A percentile compares a stretch with the other conserved stretches of the same genome.
Conservation (phyloP, 768 basidiomycete species). For the Suillus americanus region DNA sequence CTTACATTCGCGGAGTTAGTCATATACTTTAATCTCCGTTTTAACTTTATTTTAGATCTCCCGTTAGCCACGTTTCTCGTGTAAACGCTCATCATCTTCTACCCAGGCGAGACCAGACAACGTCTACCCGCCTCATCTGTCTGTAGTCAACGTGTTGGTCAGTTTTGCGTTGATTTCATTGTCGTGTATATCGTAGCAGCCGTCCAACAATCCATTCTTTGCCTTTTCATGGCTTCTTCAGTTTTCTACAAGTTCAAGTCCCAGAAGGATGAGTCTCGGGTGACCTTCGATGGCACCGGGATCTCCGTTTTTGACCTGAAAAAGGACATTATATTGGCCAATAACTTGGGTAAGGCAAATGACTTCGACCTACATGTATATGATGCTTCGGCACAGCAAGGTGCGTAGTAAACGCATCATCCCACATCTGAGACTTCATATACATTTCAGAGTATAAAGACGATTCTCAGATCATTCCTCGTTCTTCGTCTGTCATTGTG, state of each 20-base stretch:
- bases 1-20: conserved; percentile 11
- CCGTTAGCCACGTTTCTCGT: conserved; percentile 12
- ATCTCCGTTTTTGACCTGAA: conserved; percentile 99
- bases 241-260: conserved; percentile 99
- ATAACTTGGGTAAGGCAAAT: conserved; percentile 93
- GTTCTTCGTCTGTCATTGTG: conserved; percentile 92
- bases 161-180: conserved; percentile 14
- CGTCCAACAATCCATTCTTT: conserved; percentile 15
- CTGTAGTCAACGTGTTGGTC: conserved; percentile 23
- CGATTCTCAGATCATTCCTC: conserved; percentile 88
- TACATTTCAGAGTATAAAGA: conserved; percentile 75
- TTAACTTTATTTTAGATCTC: conserved; percentile 6
- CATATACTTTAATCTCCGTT: conserved; percentile 22
- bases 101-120: conserved; percentile 9
- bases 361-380: conserved; percentile 94
- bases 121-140: conserved; percentile 15
- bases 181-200: conserved; percentile 18
- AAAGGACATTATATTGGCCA: conserved; percentile 95
- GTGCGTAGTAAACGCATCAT: conserved; percentile 39
- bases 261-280: conserved; percentile 89
- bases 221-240: conserved; percentile 73
- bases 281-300: conserved; percentile 97
- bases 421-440: conserved; percentile 6
- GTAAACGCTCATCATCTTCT: conserved; percentile 3
- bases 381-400: conserved; percentile 86